A percentile compares a stretch with the other conserved stretches of the same genome.
phyloP scores from a whole-genome alignment of 2,329 filamentous ascomycete genomes.

The Leptographium procerum region DNA sequence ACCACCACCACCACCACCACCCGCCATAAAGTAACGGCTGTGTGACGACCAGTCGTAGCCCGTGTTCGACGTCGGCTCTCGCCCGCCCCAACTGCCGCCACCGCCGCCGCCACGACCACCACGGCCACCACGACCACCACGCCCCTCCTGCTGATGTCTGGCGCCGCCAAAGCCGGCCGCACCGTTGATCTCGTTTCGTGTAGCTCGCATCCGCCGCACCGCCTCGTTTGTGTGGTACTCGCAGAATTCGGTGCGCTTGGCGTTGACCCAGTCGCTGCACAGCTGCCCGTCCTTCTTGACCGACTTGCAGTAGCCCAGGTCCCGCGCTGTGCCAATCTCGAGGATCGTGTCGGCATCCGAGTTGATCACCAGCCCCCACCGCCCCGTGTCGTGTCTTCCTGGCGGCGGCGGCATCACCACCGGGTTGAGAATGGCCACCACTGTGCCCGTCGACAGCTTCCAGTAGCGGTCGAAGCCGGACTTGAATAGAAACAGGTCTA shows the following conservation, averaged over 20 bases:
- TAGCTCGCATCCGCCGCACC: constrained; percentile 53
- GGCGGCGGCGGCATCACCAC: constrained; percentile 78
- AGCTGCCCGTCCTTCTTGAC: constrained; percentile 72
- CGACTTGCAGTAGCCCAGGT: constrained; percentile 80
- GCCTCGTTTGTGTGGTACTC: constrained; percentile 84
- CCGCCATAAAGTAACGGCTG: constrained; percentile 41
- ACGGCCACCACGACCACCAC: constrained; percentile 43
- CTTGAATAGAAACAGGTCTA: constrained; percentile 88
- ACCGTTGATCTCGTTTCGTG: constrained; percentile 69
- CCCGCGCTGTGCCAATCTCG: constrained; percentile 74
- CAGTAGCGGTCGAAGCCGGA: constrained; percentile 86
- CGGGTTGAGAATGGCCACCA: constrained; percentile 87
- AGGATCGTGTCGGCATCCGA: constrained; percentile 82
- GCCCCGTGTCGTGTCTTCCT: constrained; percentile 63
- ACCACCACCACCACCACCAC: too few relatives aligned
- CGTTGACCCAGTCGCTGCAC: constrained; percentile 80
- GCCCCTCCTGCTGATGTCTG: constrained; percentile 8
- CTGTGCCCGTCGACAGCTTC: constrained; percentile 83
- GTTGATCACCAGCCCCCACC: constrained; percentile 75
- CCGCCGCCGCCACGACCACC: constrained; percentile 29
- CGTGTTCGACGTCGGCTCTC: background rate
- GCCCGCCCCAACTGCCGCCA: constrained; percentile 13
- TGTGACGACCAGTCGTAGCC: constrained; percentile 48
- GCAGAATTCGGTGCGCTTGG: constrained; percentile 78
- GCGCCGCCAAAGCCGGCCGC: constrained; percentile 41